Evolutionary conservation across 768 basidiomycete genomes (phyloP), one percentile per base, ranked within the genome.

Genomic region (Xerocomellus intermedius): DNA sequence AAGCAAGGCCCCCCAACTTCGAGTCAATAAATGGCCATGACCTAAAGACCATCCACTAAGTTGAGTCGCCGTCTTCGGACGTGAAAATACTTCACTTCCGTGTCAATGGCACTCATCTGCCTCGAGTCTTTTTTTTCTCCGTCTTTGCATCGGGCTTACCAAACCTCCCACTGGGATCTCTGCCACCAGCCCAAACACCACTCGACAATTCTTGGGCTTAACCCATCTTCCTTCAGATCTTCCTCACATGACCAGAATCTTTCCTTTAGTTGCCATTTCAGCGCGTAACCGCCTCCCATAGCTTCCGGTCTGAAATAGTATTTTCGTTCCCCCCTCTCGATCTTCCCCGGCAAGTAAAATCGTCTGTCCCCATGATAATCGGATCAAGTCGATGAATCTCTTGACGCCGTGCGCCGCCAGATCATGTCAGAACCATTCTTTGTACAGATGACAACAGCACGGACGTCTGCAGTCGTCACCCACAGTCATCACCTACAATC

Each of bases 301-400:
- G 12, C 33, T 13, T 13, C 35, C 13, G 32, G 22, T 28, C 45
- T 33, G 35, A 42, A 32, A 28, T 26, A 36, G 38, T 19, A 26
- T 47, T 12, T 26, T 24, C 7, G n/a, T n/a, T 14, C 5, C 13
- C 28, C 21, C 14, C 13, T 24, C 30, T 48, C 42, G 16, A 47
- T 59, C 21, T 32, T 28, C 28, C 30, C 16, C 26, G 17, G 53
- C 54, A 33, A 33, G 28, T 14, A 26, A 32, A 37, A 30, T 30
- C 10, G n/a, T 38, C 36, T 46, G 14, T 33, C 24, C 12, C 42
- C 53, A 50, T 28, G 14, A 56, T 51, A 45, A 22, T 44, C 51
- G 58, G 62, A 64, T 52, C 62, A 42, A 42, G 28, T 51, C 13
- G 13, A 48, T 12, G 38, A 39, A 39, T 48, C 14, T 45, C 13